Evolutionary conservation across 768 basidiomycete genomes (phyloP), one percentile per base, ranked within the genome.

Genomic region (Boletus sp.): DNA sequence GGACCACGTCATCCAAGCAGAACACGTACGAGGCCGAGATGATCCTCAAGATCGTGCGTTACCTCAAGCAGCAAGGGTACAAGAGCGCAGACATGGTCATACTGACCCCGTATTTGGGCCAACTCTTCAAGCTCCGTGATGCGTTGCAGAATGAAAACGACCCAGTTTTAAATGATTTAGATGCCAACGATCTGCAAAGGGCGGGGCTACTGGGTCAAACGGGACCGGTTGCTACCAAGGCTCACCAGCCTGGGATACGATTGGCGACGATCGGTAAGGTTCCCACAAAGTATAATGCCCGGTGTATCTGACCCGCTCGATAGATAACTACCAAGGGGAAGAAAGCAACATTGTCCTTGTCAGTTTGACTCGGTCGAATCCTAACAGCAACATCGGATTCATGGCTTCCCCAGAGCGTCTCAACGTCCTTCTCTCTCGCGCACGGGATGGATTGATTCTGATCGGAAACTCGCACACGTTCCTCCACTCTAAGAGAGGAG

Each of bases 301-400:
- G 8, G 36, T n/a, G 33, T 9, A 17, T 52, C 4, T 46, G 30
- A 60, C 50, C 18, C 10, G 18, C 15, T 30, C 5, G 29, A 14
- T 53, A 89, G 88, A 90, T 58, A 90, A 90, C 62, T 90, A 88
- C 59, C 87, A 90, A 62, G 87, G 87, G 10, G 88, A 90, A 62
- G 87, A 89, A 66, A 83, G 84, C 40, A 78, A 89, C 32, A 83
- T 90, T 39, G 84, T 90, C 42, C 76, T 90, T 18, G 76, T 77
- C 20, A 83, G 80, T 14, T 66, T 90, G 24, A 86, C 84, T 0
- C 70, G 88, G 39, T 87, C 86, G 64, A 89, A 90, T 58, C 15
- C 72, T 0, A 60, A 71, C 0, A 67, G 78, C 50, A 80, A 79
- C 59, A 90, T 90, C 28, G 88, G 89, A 0, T 89, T 89, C 71